A percentile compares a stretch with the other conserved stretches of the same genome.
Evolutionary conservation across 2,329 filamentous ascomycete species (phyloP).

Genomic region (Clarireedia sp.): DNA sequence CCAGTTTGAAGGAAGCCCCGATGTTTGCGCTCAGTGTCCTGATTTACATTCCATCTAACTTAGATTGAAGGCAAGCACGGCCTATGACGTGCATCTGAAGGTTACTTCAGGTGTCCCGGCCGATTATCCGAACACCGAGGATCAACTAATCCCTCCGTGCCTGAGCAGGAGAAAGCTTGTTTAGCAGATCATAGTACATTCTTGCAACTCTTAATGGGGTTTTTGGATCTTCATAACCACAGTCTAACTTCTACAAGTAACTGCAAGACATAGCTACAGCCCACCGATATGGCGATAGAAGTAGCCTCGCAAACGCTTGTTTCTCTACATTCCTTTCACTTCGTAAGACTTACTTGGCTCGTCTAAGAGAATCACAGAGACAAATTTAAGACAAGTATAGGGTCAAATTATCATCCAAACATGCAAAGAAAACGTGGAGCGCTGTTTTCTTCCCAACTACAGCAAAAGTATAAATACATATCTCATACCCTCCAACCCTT

Average conservation of each 20-base stretch:
- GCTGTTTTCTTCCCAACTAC: not conserved
- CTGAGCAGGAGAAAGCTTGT: too few relatives aligned
- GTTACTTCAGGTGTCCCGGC: not conserved
- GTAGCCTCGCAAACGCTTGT: too few relatives aligned
- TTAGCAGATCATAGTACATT: too few relatives aligned
- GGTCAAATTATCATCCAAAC: not conserved
- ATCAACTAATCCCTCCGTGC: too few relatives aligned
- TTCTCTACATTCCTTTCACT: too few relatives aligned
- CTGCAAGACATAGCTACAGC: too few relatives aligned
- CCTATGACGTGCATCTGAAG: not conserved
- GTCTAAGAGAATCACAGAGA: not conserved
- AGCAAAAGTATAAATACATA: slow-evolving; percentile 9
- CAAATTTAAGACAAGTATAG: too few relatives aligned
- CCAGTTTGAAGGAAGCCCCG: not conserved
- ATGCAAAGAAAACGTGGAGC: not conserved
- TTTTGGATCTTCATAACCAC: too few relatives aligned
- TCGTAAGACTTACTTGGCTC: not conserved
- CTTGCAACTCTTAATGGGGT: too few relatives aligned
- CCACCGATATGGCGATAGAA: too few relatives aligned
- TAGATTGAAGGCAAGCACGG: not conserved
- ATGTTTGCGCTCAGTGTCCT: not conserved
- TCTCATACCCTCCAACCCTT: not conserved
- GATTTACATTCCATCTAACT: not conserved
- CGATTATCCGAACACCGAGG: too few relatives aligned
- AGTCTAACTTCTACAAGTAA: too few relatives aligned